Percentiles rank a stretch among this genome's conserved stretches.
These are phyloP conservation scores for Thelonectria rubi DNA, from an alignment of 2,329 filamentous ascomycete genomes.

Conservation along the genomic window DNA sequence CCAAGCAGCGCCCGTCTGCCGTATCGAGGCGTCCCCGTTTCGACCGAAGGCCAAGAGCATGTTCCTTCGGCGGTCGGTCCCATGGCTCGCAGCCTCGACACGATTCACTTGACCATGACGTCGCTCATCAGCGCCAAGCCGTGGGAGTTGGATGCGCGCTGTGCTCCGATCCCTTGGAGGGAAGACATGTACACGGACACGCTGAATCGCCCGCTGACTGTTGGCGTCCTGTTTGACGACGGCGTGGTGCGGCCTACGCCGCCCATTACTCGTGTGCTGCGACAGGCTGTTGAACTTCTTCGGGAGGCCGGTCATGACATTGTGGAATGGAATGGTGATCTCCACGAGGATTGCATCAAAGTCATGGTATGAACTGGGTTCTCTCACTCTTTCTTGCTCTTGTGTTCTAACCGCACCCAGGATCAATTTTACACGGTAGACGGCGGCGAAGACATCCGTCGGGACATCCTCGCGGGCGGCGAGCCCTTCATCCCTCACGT, in stretches of 20 bases:
- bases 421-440: slow-evolving; percentile 70
- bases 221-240: slow-evolving; percentile 62
- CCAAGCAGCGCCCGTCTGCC: slow-evolving; percentile 62
- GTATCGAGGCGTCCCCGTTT: slow-evolving; percentile 66
- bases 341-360: slow-evolving; percentile 64
- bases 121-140: slow-evolving; percentile 57
- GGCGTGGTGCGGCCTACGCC: slow-evolving; percentile 64
- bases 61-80: slow-evolving; percentile 71
- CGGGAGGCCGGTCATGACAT: slow-evolving; percentile 61
- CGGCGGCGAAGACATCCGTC: slow-evolving; percentile 69
- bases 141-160: slow-evolving; percentile 64
- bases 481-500: slow-evolving; percentile 70
- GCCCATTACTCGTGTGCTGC: slow-evolving; percentile 57
- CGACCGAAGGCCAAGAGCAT: slow-evolving; percentile 71
- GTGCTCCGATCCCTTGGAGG: slow-evolving; percentile 63
- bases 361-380: slow-evolving; percentile 54
- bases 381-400: too few species aligned
- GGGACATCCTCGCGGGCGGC: slow-evolving; percentile 61
- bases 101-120: slow-evolving; percentile 59
- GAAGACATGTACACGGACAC: slow-evolving; percentile 52
- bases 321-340: slow-evolving; percentile 59
- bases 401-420: slow-evolving; percentile 37
- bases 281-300: slow-evolving; percentile 50
- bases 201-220: slow-evolving; percentile 55
- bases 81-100: slow-evolving; percentile 56